Base-by-base conservation (phyloP, 192 early-diverging fungal species). In the Kickxella alabastrina region DNA sequence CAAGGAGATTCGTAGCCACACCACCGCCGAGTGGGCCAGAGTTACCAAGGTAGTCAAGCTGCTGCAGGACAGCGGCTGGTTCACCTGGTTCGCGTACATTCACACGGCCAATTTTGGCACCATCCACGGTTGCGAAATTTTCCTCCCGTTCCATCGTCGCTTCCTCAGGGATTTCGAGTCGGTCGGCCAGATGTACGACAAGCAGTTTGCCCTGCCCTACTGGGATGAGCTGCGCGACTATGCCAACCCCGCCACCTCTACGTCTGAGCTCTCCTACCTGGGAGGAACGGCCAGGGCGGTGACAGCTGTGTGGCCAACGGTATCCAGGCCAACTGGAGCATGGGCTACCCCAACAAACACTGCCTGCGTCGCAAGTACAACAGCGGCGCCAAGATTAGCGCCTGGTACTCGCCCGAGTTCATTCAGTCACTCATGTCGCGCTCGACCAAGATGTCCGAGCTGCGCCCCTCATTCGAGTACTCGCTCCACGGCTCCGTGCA, bases 201-300 rank as follows among this genome's bases (percentile, higher is more conserved):
- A 57, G 10, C 29, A 18, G 10, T 67, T 79, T 56, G 64, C 34
- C 27, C 40, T 76, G 12, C 78, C 78, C 24, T 79, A 79, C 62
- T 79, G 78, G 78, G 78, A 79, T 28, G 65, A 52, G 54, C 38
- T 66, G 39, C 59, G 68, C 10, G 78, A 79, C 68, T 75, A 57
- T 35, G 59, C 64, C 62, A 68, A 64, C 57, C 64, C 68, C 14
- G 49, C 68, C 1, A 52, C 36, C 25, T 72, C 65, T 26, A 43
- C 53, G 75, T 14, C 58, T 79, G 52, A 43, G 32, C 5, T 42
- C 21, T 50, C 49, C 22, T 72, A 57, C 40, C 9, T 65, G 12
- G 78, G 78, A 21, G 37, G 45, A 71, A 79, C 53, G 76, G 76
- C 31, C 51, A 35, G 15, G 61, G 51, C 47, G 27, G 37, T 29